Percentiles rank a stretch among this genome's conserved stretches.
phyloP scores from a whole-genome alignment of 148 eudicot genomes.

The Nyssa sinensis region DNA sequence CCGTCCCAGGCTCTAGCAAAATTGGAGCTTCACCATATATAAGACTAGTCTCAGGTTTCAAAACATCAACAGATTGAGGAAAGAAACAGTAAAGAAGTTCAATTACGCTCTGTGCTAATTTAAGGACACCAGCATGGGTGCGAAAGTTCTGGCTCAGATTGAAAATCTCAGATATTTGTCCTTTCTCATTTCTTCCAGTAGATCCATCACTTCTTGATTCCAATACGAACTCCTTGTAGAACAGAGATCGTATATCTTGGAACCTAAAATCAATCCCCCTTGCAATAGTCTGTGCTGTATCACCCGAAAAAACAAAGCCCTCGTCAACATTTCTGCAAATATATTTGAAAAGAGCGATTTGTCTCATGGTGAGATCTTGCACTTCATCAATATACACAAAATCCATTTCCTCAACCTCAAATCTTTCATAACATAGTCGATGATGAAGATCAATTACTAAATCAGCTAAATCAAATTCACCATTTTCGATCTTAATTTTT shows the following conservation, averaged over 20 bases:
- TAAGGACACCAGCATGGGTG: conserved; percentile 54
- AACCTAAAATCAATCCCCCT: conserved; percentile 52
- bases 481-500: conserved; percentile 33
- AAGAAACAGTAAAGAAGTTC: conserved; percentile 37
- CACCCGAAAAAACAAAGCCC: conserved; percentile 60
- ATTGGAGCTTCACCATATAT: conserved; percentile 43
- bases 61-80: conserved; percentile 27
- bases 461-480: conserved; percentile 60
- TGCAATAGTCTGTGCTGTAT: conserved; percentile 64
- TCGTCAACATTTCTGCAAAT: conserved; percentile 48
- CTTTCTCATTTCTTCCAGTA: conserved; percentile 26
- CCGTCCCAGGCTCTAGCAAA: conserved; percentile 36
- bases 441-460: conserved; percentile 57
- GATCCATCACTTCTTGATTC: conserved; percentile 16
- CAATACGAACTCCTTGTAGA: conserved; percentile 41
- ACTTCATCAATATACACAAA: conserved; percentile 63
- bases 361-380: conserved; percentile 58
- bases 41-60: conserved; percentile 42
- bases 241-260: conserved; percentile 45
- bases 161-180: conserved; percentile 38
- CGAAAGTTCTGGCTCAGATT: conserved; percentile 52
- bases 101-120: conserved; percentile 40
- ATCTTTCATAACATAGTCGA: conserved; percentile 35
- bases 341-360: conserved; percentile 49
- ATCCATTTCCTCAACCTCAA: conserved; percentile 38